These are phyloP conservation scores for Cenchrus purpureus DNA, from an alignment of 176 grass and related monocot species.

Conservation along the genomic window DNA sequence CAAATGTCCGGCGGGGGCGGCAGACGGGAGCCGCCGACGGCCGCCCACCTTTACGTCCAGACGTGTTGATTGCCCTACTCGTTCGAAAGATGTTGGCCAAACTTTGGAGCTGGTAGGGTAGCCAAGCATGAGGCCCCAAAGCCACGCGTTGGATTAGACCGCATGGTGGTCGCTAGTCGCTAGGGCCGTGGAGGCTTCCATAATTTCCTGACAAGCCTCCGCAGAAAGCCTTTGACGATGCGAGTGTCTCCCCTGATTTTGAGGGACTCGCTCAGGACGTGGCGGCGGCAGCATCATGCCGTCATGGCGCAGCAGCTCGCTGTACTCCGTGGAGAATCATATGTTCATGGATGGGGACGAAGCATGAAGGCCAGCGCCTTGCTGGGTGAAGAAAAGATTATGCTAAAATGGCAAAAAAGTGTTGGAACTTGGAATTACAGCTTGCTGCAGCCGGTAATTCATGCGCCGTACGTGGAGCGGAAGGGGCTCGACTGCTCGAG, in stretches of 20 bases:
- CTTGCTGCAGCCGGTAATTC: too few relatives aligned
- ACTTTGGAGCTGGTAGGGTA: neutral
- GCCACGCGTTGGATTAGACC: neutral
- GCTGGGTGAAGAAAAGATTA: too few relatives aligned
- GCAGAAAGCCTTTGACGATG: neutral
- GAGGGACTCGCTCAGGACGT: neutral
- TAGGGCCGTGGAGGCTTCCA: neutral
- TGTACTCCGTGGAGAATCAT: too few relatives aligned
- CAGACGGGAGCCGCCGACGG: neutral
- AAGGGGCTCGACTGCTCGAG: too few relatives aligned
- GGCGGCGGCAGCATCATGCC: neutral
- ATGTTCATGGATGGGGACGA: too few relatives aligned
- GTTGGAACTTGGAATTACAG: too few relatives aligned
- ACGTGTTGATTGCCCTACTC: neutral
- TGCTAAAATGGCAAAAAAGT: too few relatives aligned
- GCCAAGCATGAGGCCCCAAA: too few relatives aligned
- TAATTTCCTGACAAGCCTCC: neutral
- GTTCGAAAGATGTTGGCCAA: neutral
- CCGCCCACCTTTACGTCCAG: neutral
- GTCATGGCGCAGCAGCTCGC: too few relatives aligned
- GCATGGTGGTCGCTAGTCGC: neutral
- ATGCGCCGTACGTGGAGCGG: too few relatives aligned
- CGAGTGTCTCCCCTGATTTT: constrained; percentile 6
- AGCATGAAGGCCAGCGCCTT: too few relatives aligned
- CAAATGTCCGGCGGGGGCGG: neutral